A percentile compares a stretch with the other conserved stretches of the same genome.
Evolutionary conservation across 306 rosid genomes (phyloP).

Genomic region (Lablab purpureus): DNA sequence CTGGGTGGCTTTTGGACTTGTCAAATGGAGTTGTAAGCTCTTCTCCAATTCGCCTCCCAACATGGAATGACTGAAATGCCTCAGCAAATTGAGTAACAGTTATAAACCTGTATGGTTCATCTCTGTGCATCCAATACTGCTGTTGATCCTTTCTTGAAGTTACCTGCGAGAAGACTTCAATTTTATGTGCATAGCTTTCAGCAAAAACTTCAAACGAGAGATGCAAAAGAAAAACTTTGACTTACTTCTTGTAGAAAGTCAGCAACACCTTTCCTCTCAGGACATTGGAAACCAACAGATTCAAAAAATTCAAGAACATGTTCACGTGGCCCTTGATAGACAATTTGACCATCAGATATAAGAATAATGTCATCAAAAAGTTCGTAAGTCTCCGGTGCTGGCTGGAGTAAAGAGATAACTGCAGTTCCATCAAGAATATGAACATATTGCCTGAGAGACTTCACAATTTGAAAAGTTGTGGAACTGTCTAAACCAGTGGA

Average conservation of each 20-base stretch:
- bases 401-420: constrained; percentile 63
- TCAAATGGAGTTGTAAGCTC: constrained; percentile 61
- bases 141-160: constrained; percentile 69
- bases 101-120: constrained; percentile 52
- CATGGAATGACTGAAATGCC: constrained; percentile 59
- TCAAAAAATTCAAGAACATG: constrained; percentile 60
- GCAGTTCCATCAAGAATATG: constrained; percentile 62
- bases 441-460: constrained; percentile 51
- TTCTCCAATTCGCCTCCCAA: constrained; percentile 48
- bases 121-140: constrained; percentile 60
- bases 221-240: background rate
- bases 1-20: constrained; percentile 61
- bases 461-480: constrained; percentile 69
- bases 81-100: constrained; percentile 57
- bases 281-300: constrained; percentile 61
- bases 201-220: constrained; percentile 1
- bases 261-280: constrained; percentile 65
- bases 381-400: constrained; percentile 65
- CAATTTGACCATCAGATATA: constrained; percentile 63
- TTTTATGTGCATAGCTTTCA: background rate
- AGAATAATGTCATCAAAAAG: constrained; percentile 69
- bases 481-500: constrained; percentile 72
- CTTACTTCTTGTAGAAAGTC: constrained; percentile 74
- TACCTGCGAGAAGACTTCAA: constrained; percentile 47
- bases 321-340: constrained; percentile 67